Evolutionary conservation across 1,139 yeast species (phyloP).

Genomic region (Kurtzmaniella quercitrusa): DNA sequence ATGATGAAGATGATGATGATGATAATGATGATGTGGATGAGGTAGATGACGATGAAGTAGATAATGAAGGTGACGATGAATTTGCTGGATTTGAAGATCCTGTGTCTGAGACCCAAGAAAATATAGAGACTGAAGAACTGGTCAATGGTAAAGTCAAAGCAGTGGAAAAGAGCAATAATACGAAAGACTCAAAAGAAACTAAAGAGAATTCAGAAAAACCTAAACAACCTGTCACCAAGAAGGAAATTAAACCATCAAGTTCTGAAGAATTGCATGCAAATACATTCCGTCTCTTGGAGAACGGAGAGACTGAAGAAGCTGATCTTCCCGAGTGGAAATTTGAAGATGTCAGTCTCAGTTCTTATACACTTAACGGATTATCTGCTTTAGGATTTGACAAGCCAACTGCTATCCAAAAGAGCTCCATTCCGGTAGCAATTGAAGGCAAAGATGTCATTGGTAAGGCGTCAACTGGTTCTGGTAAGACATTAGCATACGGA

Average conservation of each 20-base stretch:
- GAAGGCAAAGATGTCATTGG: slow-evolving; percentile 83
- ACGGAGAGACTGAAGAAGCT: slow-evolving; percentile 27
- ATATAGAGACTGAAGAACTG: background rate
- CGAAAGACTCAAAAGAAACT: slow-evolving; percentile 1
- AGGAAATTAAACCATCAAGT: slow-evolving; percentile 9
- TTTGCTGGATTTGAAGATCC: slow-evolving; percentile 25
- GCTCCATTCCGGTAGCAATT: slow-evolving; percentile 71
- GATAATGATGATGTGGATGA: slow-evolving; percentile 10
- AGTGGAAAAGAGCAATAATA: background rate
- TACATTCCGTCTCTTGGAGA: slow-evolving; percentile 17
- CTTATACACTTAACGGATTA: slow-evolving; percentile 57
- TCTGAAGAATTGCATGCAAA: slow-evolving; percentile 17
- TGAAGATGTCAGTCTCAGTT: slow-evolving; percentile 36
- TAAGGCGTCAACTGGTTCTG: slow-evolving; percentile 97
- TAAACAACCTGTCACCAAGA: slow-evolving; percentile 11
- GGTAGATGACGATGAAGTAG: slow-evolving; percentile 8
- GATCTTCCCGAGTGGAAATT: slow-evolving; percentile 60
- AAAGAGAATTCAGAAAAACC: slow-evolving; percentile 7
- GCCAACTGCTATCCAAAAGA: slow-evolving; percentile 83
- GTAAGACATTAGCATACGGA: slow-evolving; percentile 94
- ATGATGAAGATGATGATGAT: slow-evolving; percentile 9
- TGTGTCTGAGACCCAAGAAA: background rate
- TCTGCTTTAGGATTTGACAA: slow-evolving; percentile 50
- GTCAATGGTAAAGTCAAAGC: slow-evolving; percentile 10
- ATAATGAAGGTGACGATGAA: slow-evolving; percentile 16